Evolutionary conservation across 441 rosid species (phyloP).

Genomic region (Croton laevigatus): DNA sequence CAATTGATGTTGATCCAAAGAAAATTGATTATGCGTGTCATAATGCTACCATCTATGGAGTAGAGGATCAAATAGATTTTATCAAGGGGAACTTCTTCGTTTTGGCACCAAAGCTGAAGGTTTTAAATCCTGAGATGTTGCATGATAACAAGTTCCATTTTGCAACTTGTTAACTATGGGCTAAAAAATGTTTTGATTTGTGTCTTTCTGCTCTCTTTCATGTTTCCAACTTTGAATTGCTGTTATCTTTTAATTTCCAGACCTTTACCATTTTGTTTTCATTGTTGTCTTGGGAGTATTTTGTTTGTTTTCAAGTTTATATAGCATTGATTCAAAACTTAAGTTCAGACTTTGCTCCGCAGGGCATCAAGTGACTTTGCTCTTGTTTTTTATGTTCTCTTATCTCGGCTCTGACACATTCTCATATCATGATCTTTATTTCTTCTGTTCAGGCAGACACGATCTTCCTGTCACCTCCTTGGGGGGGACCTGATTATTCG

Average conservation of each 20-base stretch:
- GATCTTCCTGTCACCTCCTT: slow-evolving; percentile 88
- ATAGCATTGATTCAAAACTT: not conserved
- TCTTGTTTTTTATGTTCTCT: not conserved
- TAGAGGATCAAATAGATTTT: slow-evolving; percentile 74
- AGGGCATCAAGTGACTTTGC: not conserved
- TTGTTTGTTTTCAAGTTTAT: not conserved
- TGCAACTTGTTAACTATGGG: slow-evolving; percentile 2
- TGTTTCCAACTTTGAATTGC: not conserved
- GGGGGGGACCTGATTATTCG: slow-evolving; percentile 93
- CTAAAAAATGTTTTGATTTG: not conserved
- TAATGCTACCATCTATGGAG: slow-evolving; percentile 82
- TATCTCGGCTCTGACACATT: slow-evolving; percentile 5
- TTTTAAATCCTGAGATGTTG: slow-evolving; percentile 21
- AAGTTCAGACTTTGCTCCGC: not conserved
- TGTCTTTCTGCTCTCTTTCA: slow-evolving; percentile 1
- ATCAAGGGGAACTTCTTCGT: slow-evolving; percentile 68
- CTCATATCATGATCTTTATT: slow-evolving; percentile 10
- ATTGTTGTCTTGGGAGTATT: not conserved
- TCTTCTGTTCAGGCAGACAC: slow-evolving; percentile 61
- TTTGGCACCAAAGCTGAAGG: slow-evolving; percentile 77
- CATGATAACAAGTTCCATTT: not conserved
- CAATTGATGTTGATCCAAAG: slow-evolving; percentile 75
- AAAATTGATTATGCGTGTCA: slow-evolving; percentile 74
- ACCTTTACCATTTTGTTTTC: not conserved
- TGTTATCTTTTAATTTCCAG: not conserved